Evolutionary conservation across 2,329 filamentous ascomycete genomes (phyloP), one percentile per base, ranked within the genome.

Genomic region (Fusarium sororula): DNA sequence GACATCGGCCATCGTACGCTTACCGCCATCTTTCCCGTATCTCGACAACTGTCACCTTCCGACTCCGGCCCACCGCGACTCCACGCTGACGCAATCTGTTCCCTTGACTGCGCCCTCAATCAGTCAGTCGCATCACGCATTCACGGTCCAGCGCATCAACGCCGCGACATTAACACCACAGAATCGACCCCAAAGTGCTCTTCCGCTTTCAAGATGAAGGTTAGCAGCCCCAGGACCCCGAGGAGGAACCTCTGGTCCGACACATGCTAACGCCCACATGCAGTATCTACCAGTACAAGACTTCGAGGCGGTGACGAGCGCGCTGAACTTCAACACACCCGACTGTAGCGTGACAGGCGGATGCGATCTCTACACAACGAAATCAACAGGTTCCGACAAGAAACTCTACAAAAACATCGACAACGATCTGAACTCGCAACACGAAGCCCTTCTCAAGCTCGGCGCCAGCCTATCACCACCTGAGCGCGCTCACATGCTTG

Each of bases 401-500:
- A 98, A 98, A 81, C 87, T 99, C 14, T 98, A 98, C 87, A 97
- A 95, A 84, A 94, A 92, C 81, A 98, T 99, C 80, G 95, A 98
- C 81, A 91, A 93, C 80, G 95, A 94, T 37, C 90, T 99, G 67
- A 95, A 97, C 82, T 93, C 93, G 42, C 94, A 98, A 82, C 95
- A 98, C 87, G 93, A 95, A 77, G 94, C 95, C 13, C 90, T 97
- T 4, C 87, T 98, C 56, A 93, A 94, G 73, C 90, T 98, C 35
- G 95, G 96, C 37, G 94, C 94, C 24, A 95, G 94, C 54, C 88
- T 98, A 26, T 97, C 96, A 28, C 94, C 95, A 35, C 94, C 95
- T 3, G 91, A 95, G 75, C 91, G 91, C 66, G 88, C 91, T 73
- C 88, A 93, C 71, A 90, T 93, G 81, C 90, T 91, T 24, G 87